Base-by-base conservation (phyloP, 2,329 filamentous ascomycete genomes). In the Aspergillus caelatus region DNA sequence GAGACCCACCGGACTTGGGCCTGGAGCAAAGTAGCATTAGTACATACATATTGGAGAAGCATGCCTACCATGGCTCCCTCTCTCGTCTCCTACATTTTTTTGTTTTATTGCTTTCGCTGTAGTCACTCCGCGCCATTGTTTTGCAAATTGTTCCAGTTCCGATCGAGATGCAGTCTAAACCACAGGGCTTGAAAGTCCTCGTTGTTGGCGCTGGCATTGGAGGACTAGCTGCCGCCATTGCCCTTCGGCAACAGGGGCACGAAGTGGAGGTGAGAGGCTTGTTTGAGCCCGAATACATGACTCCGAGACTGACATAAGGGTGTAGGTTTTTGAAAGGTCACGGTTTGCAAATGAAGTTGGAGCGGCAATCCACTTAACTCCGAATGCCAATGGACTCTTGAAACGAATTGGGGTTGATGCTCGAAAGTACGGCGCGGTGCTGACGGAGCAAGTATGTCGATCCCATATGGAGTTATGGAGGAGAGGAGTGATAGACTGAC, bases 331-430 rank as follows among this genome's bases (percentile, higher is more conserved):
- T 57, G 86, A 89, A 67, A 82, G 86, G 70, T 88, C 86, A 0
- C 77, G 78, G 1, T 83, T 88, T 39, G 82, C 83, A 19, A 83
- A 78, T 57, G 87, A 89, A 72, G 75, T 81, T 1, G 88, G 87
- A 0, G 87, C 88, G 3, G 87, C 87, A 0, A 82, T 90, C n/a
- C 86, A 89, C 68, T 72, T 90, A 5, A 83, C 85, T 0, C 86
- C 88, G 0, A 91, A 90, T 68, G 78, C 82, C 2, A 88, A 88
- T 71, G 85, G 85, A 0, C 74, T 89, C 2, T 76, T 90, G 4
- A 73, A 75, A 12, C 74, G 80, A 36, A 72, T 84, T 56, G 82
- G 82, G 0, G 66, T 85, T 1, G 72, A 75, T 56, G 75, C 79
- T 0, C 77, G 80, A 60, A 71, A 72, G 0, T 77, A 77, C 48